A percentile compares a stretch with the other conserved stretches of the same genome.
phyloP scores from a whole-genome alignment of 176 grass and related monocot genomes.

The Rhipidocladum racemiflorum region DNA sequence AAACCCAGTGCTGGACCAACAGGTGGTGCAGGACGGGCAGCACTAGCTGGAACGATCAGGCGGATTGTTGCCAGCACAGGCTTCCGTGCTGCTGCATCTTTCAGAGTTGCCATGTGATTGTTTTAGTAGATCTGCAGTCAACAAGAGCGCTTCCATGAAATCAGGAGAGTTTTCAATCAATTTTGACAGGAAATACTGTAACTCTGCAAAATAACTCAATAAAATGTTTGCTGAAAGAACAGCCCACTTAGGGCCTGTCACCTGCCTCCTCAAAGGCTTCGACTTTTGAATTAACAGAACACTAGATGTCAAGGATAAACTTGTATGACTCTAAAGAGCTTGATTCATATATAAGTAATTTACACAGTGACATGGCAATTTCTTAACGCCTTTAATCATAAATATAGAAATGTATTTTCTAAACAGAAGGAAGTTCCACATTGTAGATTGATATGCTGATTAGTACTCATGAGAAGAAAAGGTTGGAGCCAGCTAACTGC shows the following conservation, averaged over 20 bases:
- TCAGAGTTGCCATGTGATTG: conserved; percentile 57
- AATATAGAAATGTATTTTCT: neutral
- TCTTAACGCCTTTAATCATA: neutral
- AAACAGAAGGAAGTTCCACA: neutral
- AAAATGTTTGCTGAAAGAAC: conserved; percentile 12
- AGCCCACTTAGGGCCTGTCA: neutral
- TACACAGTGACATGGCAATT: neutral
- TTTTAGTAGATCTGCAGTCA: conserved; percentile 29
- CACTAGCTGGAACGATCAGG: conserved; percentile 67
- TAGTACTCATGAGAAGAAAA: neutral
- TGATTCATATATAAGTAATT: neutral
- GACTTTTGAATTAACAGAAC: neutral
- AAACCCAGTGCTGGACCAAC: conserved; percentile 73
- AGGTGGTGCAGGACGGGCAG: conserved; percentile 74
- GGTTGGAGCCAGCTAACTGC: neutral
- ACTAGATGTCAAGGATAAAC: neutral
- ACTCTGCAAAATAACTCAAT: neutral
- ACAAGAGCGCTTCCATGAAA: conserved; percentile 8
- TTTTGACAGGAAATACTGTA: neutral
- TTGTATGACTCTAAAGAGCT: neutral
- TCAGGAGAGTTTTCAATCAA: neutral
- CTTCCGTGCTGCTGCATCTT: conserved; percentile 59
- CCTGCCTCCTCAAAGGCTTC: neutral
- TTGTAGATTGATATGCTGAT: neutral
- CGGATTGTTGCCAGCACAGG: conserved; percentile 77